Conservation (phyloP, 2,329 filamentous ascomycete genomes). For the Hansfordia pulvinata region DNA sequence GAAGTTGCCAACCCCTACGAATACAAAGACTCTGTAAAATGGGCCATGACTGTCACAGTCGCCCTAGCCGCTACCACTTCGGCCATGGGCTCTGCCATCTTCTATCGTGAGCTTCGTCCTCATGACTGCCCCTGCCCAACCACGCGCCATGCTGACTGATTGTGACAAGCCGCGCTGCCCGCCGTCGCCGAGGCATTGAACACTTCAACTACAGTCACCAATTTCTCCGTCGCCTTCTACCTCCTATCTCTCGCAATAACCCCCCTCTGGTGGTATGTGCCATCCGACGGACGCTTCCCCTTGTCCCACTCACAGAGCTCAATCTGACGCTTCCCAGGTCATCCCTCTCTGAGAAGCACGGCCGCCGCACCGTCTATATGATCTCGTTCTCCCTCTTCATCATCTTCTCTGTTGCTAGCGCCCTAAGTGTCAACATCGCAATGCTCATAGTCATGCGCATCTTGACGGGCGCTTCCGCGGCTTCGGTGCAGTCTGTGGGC, state of each 20-base stretch:
- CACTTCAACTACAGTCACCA: conserved; percentile 51
- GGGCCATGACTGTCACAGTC: conserved; percentile 68
- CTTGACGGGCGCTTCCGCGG: conserved; percentile 61
- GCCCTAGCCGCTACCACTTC: conserved; percentile 64
- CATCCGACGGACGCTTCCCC: too few species aligned
- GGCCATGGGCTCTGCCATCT: conserved; percentile 73
- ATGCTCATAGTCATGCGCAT: conserved; percentile 72
- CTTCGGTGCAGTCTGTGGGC: conserved; percentile 71
- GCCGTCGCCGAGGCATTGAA: conserved; percentile 49
- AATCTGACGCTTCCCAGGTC: too few species aligned
- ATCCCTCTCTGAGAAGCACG: conserved; percentile 60
- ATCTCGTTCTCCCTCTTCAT: conserved; percentile 60
- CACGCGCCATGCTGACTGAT: conserved; percentile 5
- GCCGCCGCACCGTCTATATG: conserved; percentile 68
- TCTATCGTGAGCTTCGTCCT: conserved; percentile 49
- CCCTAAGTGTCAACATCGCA: conserved; percentile 52
- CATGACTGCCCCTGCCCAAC: conserved; percentile 1
- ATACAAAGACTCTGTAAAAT: conserved; percentile 65
- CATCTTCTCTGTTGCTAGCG: conserved; percentile 56
- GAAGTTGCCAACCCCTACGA: conserved; percentile 67
- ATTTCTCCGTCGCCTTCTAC: conserved; percentile 65
- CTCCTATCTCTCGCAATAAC: conserved; percentile 78
- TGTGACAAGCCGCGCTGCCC: conserved; percentile 51
- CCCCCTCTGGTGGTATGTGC: conserved; percentile 82
- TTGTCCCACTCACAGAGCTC: too few species aligned